phyloP scores from a whole-genome alignment of 2,329 filamentous ascomycete genomes.

The Beauveria varroae region DNA sequence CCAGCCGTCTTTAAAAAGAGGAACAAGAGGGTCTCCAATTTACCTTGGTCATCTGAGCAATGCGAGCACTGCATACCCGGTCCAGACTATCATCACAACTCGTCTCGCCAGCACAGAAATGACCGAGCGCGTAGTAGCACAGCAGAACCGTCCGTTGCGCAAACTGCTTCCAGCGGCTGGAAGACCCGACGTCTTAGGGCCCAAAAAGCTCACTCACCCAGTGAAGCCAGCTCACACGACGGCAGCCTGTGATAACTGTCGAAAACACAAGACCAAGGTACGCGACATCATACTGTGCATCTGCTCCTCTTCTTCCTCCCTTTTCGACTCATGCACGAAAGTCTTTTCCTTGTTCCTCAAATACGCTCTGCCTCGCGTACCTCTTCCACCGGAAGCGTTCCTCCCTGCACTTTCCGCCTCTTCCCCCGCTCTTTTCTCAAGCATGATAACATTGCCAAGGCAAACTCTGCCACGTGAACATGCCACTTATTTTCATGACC shows the following conservation, averaged over 20 bases:
- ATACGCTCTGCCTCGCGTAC: too few relatives aligned
- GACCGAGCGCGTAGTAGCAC: background rate
- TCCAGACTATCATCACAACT: background rate
- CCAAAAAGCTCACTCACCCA: background rate
- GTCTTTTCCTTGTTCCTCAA: too few relatives aligned
- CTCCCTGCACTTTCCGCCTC: too few relatives aligned
- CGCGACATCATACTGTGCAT: background rate
- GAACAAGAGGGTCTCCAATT: background rate
- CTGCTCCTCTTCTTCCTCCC: too few relatives aligned
- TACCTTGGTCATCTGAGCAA: background rate
- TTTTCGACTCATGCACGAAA: too few relatives aligned
- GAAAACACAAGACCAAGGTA: conserved; percentile 18
- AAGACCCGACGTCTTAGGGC: background rate
- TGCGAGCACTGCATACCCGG: too few relatives aligned
- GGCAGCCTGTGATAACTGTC: conserved; percentile 16
- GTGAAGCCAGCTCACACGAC: background rate
- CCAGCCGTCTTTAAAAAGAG: too few relatives aligned
- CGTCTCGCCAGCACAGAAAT: background rate
- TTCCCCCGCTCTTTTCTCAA: too few relatives aligned
- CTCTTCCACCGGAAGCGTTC: too few relatives aligned
- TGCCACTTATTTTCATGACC: too few relatives aligned
- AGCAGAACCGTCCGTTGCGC: background rate
- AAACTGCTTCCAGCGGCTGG: background rate
- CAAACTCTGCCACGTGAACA: too few relatives aligned
- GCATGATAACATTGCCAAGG: too few relatives aligned